Evolutionary conservation across 352 stramenopile genomes (phyloP).

Genomic region (Pythium aphanidermatum): DNA sequence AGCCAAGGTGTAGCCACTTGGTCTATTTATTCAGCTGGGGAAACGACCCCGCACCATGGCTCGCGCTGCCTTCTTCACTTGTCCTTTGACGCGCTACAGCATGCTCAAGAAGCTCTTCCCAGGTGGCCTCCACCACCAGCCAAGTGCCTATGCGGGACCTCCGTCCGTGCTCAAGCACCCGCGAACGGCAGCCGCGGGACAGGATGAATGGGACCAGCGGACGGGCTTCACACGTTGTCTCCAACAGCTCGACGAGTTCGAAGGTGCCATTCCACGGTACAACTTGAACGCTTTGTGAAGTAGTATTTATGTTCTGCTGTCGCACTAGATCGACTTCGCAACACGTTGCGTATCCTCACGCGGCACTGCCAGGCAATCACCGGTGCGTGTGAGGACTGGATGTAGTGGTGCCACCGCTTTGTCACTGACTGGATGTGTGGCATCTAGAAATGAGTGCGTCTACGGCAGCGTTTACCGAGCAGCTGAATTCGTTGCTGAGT

Average conservation of each 20-base stretch:
- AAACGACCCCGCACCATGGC: no score
- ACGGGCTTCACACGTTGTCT: constrained; percentile 8
- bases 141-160: not conserved
- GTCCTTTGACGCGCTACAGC: no score
- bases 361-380: constrained; percentile 14
- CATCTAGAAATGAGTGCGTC: constrained; percentile 13
- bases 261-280: constrained; percentile 8
- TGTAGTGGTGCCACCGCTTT: not conserved
- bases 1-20: no score
- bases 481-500: no score
- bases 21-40: no score
- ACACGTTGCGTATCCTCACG: constrained; percentile 8
- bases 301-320: not conserved
- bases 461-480: not conserved
- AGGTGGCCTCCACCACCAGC: constrained; percentile 11
- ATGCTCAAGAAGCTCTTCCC: constrained; percentile 63
- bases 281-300: not conserved
- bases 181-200: no score
- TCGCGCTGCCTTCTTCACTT: no score
- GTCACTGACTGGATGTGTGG: not conserved
- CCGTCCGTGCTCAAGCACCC: not conserved
- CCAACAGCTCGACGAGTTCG: constrained; percentile 19
- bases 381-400: not conserved
- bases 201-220: constrained; percentile 10
- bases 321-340: constrained; percentile 5